Conservation (phyloP, 495 filamentous ascomycete genomes). For the Aspergillus kassunensis region DNA sequence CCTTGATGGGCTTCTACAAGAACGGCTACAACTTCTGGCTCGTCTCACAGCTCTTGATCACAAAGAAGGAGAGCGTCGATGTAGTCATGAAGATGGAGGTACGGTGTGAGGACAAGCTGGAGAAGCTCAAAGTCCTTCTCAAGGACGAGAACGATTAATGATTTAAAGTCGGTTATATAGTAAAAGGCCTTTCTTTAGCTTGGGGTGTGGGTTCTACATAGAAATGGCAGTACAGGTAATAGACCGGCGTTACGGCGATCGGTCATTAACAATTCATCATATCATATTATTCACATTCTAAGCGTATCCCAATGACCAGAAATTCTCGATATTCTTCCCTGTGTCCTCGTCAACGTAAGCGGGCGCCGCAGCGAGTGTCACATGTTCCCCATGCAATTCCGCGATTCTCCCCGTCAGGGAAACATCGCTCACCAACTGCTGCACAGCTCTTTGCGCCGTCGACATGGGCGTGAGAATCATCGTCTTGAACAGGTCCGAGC, state of each 20-base stretch:
- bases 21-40: conserved; percentile 47
- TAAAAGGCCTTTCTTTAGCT: not conserved
- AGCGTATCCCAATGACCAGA: conserved; percentile 43
- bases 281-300: conserved; percentile 14
- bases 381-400: conserved; percentile 52
- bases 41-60: conserved; percentile 42
- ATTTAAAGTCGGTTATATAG: not conserved
- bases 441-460: conserved; percentile 43
- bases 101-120: conserved; percentile 45
- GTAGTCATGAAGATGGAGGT: conserved; percentile 48
- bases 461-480: conserved; percentile 54
- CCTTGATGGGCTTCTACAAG: conserved; percentile 43
- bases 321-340: conserved; percentile 45
- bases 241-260: not conserved
- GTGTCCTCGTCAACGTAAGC: conserved; percentile 51
- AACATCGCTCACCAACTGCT: conserved; percentile 37
- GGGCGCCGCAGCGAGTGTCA: conserved; percentile 45
- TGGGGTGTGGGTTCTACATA: not conserved
- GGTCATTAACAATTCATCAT: not conserved
- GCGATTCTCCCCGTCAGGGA: conserved; percentile 43
- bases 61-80: conserved; percentile 45
- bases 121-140: conserved; percentile 42
- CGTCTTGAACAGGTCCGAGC: conserved; percentile 39
- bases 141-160: conserved; percentile 34
- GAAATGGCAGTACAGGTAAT: not conserved